Evolutionary conservation across 2,329 filamentous ascomycete genomes (phyloP).

Genomic region (Colletotrichum sansevieriae): DNA sequence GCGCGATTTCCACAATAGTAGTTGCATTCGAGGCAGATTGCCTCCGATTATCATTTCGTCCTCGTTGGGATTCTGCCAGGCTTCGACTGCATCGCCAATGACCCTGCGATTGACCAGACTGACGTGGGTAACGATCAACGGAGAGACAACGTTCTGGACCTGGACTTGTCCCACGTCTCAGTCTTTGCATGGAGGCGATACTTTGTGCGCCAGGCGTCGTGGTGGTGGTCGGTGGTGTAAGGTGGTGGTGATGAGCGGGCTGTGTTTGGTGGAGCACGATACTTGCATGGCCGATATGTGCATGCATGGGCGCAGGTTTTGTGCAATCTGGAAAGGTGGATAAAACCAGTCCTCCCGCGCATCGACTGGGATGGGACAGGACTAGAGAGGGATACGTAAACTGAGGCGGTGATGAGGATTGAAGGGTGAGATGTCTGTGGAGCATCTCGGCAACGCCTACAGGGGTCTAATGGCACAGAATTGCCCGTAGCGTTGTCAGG

Average conservation of each 20-base stretch:
- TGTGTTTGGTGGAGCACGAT: slow-evolving; percentile 2
- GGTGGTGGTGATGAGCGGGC: not conserved
- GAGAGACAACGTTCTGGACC: slow-evolving; percentile 8
- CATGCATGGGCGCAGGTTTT: slow-evolving; percentile 20
- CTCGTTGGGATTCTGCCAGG: slow-evolving; percentile 15
- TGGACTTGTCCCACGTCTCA: not conserved
- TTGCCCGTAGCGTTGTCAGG: slow-evolving; percentile 31
- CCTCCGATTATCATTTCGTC: slow-evolving; percentile 30
- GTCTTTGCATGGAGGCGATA: not conserved
- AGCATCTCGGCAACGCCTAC: not conserved
- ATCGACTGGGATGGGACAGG: not conserved
- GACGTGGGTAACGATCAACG: slow-evolving; percentile 22
- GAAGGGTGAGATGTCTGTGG: not conserved
- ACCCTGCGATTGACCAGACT: not conserved
- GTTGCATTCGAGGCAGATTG: slow-evolving; percentile 22
- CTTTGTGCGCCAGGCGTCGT: too few relatives aligned
- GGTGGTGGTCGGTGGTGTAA: too few relatives aligned
- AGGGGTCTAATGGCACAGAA: slow-evolving; percentile 26
- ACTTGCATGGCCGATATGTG: slow-evolving; percentile 32
- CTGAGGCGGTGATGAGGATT: too few relatives aligned
- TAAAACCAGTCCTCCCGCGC: not conserved
- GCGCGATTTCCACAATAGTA: slow-evolving; percentile 30
- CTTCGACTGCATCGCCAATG: not conserved
- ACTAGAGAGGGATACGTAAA: too few relatives aligned
- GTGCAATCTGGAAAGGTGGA: slow-evolving; percentile 6